These are phyloP conservation scores for Yamadazyma aaseri DNA, from an alignment of 1,139 yeast genomes.

Conservation along the genomic window DNA sequence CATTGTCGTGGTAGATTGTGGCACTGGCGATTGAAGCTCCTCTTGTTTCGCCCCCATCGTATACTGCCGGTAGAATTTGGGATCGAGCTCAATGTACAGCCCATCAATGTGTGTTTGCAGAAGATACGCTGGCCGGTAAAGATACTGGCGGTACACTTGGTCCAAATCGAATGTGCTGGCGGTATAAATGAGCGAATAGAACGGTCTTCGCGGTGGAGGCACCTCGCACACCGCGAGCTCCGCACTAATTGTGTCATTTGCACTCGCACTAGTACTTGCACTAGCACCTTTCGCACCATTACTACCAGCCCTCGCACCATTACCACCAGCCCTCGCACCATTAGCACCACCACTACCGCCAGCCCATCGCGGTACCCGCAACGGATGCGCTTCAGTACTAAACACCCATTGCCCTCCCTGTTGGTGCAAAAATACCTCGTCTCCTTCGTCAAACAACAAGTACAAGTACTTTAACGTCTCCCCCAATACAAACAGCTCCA, in stretches of 20 bases:
- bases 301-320: too few species aligned
- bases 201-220: background rate
- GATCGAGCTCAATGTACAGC: conserved; percentile 32
- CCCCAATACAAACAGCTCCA: conserved; percentile 89
- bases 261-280: too few species aligned
- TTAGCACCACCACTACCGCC: too few species aligned
- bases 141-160: conserved; percentile 26
- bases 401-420: conserved; percentile 60
- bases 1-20: conserved; percentile 24
- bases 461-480: conserved; percentile 87
- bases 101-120: conserved; percentile 21
- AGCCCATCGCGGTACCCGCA: too few species aligned
- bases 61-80: conserved; percentile 27
- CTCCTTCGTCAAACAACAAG: conserved; percentile 67
- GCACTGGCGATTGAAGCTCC: conserved; percentile 23
- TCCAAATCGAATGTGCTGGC: conserved; percentile 43
- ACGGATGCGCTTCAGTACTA: conserved; percentile 92
- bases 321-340: too few species aligned
- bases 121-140: conserved; percentile 37
- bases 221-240: background rate
- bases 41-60: conserved; percentile 19
- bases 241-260: background rate
- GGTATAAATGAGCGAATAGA: background rate
- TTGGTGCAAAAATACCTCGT: conserved; percentile 51
- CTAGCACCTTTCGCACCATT: too few species aligned